phyloP scores from a whole-genome alignment of 164 flowering plant species.

The Liquidambar formosana region DNA sequence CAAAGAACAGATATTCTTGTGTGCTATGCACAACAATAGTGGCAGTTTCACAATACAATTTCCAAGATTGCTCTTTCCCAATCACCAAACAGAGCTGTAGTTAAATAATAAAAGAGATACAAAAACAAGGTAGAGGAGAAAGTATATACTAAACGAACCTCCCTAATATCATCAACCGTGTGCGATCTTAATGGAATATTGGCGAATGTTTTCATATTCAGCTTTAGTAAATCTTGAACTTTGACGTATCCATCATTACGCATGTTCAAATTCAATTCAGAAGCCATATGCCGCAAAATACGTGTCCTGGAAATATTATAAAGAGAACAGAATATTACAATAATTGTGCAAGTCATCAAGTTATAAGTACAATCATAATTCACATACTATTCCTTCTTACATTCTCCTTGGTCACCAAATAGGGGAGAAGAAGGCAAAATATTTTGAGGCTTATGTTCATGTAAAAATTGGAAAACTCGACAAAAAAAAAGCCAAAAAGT shows the following conservation, averaged over 20 bases:
- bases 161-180: conserved; percentile 71
- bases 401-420: not conserved
- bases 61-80: too few relatives aligned
- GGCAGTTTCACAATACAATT: too few relatives aligned
- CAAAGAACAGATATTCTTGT: too few relatives aligned
- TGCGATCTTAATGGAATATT: conserved; percentile 65
- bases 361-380: not conserved
- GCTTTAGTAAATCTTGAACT: conserved; percentile 69
- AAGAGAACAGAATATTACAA: not conserved
- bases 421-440: too few relatives aligned
- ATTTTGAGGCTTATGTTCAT: too few relatives aligned
- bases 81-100: too few relatives aligned
- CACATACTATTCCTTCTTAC: not conserved
- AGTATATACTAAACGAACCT: conserved; percentile 45
- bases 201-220: conserved; percentile 76
- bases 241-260: conserved; percentile 82
- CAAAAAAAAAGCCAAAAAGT: too few relatives aligned
- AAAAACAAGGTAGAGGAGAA: too few relatives aligned
- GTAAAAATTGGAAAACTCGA: too few relatives aligned
- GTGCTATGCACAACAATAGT: too few relatives aligned
- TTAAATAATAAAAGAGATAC: too few relatives aligned
- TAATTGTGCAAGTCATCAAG: not conserved
- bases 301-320: conserved; percentile 52
- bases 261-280: conserved; percentile 72
- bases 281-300: conserved; percentile 84